These are phyloP conservation scores for Furcasterigmium furcatum DNA, from an alignment of 2,329 filamentous ascomycete species.

Conservation along the genomic window DNA sequence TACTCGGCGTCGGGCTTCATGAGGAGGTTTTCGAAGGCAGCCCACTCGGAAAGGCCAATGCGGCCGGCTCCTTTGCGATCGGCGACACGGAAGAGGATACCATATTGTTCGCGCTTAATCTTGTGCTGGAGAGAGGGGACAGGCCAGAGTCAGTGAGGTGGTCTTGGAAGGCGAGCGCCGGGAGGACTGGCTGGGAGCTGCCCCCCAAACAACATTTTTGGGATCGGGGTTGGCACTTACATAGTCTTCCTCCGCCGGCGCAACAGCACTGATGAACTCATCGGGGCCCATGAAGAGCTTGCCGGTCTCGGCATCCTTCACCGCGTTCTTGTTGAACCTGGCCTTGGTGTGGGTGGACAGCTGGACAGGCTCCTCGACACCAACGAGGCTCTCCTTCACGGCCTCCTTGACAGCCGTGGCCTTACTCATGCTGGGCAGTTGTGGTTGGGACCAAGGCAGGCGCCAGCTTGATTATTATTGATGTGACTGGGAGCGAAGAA, in stretches of 20 bases:
- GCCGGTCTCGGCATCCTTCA: constrained; percentile 70
- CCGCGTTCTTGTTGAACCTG: constrained; percentile 73
- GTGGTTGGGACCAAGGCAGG: too few relatives aligned
- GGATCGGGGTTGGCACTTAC: constrained; percentile 51
- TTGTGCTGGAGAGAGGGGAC: constrained; percentile 68
- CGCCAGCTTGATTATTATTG: too few relatives aligned
- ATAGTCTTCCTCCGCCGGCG: constrained; percentile 83
- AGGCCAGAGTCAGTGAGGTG: neutral
- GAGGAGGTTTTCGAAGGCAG: constrained; percentile 89
- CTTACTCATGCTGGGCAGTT: constrained; percentile 31
- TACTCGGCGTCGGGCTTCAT: constrained; percentile 96
- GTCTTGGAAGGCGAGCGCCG: constrained; percentile 1
- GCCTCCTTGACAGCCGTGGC: constrained; percentile 58
- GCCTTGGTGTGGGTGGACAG: constrained; percentile 73
- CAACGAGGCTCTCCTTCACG: constrained; percentile 78
- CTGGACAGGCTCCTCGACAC: constrained; percentile 53
- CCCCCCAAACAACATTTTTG: too few relatives aligned
- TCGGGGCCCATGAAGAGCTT: constrained; percentile 78
- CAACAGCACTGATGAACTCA: constrained; percentile 90
- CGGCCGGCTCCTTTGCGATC: constrained; percentile 73
- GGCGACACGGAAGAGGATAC: constrained; percentile 87
- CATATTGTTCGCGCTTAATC: constrained; percentile 94
- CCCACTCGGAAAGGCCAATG: constrained; percentile 83
- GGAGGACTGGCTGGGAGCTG: too few relatives aligned
- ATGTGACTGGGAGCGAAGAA: too few relatives aligned